phyloP scores from a whole-genome alignment of 1,284 basidiomycete genomes.

The Psilocybe mexicana region DNA sequence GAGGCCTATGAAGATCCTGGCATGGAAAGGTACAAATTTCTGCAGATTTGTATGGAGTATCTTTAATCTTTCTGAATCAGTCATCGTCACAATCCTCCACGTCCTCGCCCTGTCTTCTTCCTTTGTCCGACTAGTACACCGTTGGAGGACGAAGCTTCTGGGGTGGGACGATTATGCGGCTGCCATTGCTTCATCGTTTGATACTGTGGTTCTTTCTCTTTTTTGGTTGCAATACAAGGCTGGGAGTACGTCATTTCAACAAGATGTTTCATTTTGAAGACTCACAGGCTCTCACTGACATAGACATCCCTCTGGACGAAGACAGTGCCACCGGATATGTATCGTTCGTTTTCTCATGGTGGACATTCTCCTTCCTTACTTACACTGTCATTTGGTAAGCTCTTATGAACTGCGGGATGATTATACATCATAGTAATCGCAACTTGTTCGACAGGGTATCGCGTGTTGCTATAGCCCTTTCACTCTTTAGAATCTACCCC shows the following conservation, averaged over 20 bases:
- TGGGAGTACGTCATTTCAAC: constrained; percentile 2
- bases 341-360: neutral
- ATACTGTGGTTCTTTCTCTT: constrained; percentile 7
- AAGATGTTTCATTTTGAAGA: no score
- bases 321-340: neutral
- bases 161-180: constrained; percentile 23
- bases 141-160: constrained; percentile 4
- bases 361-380: constrained; percentile 9
- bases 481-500: neutral
- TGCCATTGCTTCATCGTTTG: constrained; percentile 6
- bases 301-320: no score
- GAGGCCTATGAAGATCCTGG: constrained; percentile 1
- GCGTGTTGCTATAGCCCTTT: constrained; percentile 1
- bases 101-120: neutral
- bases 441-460: neutral
- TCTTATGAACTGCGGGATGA: neutral
- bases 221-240: constrained; percentile 13
- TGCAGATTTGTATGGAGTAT: neutral
- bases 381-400: constrained; percentile 17
- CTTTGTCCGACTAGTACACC: constrained; percentile 10
- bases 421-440: neutral
- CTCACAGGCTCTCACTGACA: no score
- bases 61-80: neutral
- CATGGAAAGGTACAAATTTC: constrained; percentile 8
- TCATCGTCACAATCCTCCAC: constrained; percentile 4